phyloP scores from a whole-genome alignment of 1,284 basidiomycete species.

The Ustilago curta region DNA sequence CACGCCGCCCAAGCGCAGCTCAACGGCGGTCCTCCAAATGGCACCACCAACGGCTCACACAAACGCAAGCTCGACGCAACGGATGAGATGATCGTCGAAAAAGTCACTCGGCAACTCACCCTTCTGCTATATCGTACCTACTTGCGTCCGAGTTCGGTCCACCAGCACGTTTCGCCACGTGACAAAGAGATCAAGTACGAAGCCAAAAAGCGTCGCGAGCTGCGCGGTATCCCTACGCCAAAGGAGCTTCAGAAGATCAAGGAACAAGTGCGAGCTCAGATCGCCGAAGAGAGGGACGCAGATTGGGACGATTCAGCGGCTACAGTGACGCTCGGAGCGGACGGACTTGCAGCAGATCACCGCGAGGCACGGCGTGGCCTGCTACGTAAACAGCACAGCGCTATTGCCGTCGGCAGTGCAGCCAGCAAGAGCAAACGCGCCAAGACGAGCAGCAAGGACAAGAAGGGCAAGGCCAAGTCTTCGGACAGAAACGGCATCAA shows the following conservation, averaged over 20 bases:
- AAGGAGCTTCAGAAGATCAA: constrained; percentile 68
- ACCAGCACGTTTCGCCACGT: constrained; percentile 69
- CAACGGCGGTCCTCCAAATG: constrained; percentile 24
- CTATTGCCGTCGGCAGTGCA: constrained; percentile 36
- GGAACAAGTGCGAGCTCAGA: constrained; percentile 60
- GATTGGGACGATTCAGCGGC: constrained; percentile 53
- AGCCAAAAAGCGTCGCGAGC: constrained; percentile 49
- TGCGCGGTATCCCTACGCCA: constrained; percentile 69
- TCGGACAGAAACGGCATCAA: constrained; percentile 39
- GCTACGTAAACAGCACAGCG: constrained; percentile 41
- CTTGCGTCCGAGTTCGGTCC: constrained; percentile 58
- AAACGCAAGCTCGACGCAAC: constrained; percentile 43
- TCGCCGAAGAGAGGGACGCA: constrained; percentile 67
- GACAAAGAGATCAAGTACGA: constrained; percentile 67
- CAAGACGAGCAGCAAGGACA: constrained; percentile 39
- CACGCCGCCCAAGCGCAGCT: constrained; percentile 5
- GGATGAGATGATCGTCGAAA: constrained; percentile 14
- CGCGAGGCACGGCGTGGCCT: constrained; percentile 52
- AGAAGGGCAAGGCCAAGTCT: constrained; percentile 33
- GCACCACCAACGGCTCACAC: constrained; percentile 21
- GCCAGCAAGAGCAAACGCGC: constrained; percentile 44
- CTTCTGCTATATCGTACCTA: constrained; percentile 56
- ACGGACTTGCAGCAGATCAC: constrained; percentile 33
- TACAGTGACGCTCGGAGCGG: constrained; percentile 23
- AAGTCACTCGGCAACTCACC: constrained; percentile 35